Percentiles rank a stretch among this genome's conserved stretches.
phyloP scores from a whole-genome alignment of 305 asterid genomes.

The Solanum hybrid region DNA sequence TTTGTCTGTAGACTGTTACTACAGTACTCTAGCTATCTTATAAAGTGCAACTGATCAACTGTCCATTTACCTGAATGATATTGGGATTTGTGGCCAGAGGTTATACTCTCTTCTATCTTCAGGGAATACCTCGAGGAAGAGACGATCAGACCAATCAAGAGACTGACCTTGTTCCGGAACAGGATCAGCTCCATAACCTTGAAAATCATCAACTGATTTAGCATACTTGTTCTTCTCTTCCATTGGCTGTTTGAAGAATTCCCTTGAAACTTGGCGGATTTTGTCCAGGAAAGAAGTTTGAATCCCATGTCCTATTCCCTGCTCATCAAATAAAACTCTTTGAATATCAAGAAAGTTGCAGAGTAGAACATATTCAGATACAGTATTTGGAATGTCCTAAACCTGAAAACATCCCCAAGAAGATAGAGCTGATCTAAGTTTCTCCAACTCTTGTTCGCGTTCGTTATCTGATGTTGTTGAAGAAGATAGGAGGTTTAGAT shows the following conservation, averaged over 20 bases:
- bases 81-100: conserved; percentile 39
- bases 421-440: conserved; percentile 29
- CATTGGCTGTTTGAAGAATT: conserved; percentile 38
- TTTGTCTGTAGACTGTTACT: neutral
- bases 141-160: conserved; percentile 53
- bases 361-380: neutral
- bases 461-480: conserved; percentile 11
- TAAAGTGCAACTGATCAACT: neutral
- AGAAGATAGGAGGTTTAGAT: conserved; percentile 16
- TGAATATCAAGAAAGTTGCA: neutral
- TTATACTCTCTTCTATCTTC: conserved; percentile 30
- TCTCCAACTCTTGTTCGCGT: conserved; percentile 17
- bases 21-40: neutral
- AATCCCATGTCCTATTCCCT: conserved; percentile 47
- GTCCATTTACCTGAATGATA: conserved; percentile 28
- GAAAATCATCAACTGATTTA: conserved; percentile 30
- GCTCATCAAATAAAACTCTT: neutral
- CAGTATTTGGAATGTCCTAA: neutral
- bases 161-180: conserved; percentile 48
- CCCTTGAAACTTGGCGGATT: conserved; percentile 22
- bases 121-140: conserved; percentile 27
- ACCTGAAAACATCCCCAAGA: conserved; percentile 63
- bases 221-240: conserved; percentile 45
- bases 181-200: conserved; percentile 61
- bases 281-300: conserved; percentile 23